Conservation (phyloP, 2,329 filamentous ascomycete genomes). For the Sporothrix sp. region DNA sequence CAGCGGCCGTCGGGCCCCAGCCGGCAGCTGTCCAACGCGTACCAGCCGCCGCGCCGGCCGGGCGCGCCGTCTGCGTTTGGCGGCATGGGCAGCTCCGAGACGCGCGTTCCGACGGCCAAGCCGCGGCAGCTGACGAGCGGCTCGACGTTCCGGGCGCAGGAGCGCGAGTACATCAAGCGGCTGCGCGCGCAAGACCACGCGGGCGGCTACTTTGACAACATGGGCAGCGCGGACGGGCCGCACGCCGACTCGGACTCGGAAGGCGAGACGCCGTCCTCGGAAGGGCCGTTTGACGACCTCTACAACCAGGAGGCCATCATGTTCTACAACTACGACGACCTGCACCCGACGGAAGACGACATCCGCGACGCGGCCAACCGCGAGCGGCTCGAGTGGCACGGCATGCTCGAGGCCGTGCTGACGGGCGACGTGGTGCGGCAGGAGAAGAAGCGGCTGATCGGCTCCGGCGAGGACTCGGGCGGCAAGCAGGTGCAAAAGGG, state of each 20-base stretch:
- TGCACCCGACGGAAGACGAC: constrained; percentile 83
- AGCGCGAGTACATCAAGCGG: constrained; percentile 89
- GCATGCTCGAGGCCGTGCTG: constrained; percentile 90
- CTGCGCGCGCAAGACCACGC: constrained; percentile 60
- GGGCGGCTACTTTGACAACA: constrained; percentile 66
- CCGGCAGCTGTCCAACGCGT: constrained; percentile 69
- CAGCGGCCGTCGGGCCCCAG: constrained; percentile 60
- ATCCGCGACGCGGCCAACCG: constrained; percentile 78
- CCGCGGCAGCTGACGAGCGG: constrained; percentile 39
- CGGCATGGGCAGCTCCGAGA: constrained; percentile 24
- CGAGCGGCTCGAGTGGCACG: constrained; percentile 93
- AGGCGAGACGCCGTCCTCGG: constrained; percentile 80
- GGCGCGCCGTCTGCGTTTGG: constrained; percentile 29
- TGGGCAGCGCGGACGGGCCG: constrained; percentile 51
- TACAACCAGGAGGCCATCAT: constrained; percentile 89
- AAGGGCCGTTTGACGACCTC: constrained; percentile 72
- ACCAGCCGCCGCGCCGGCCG: constrained; percentile 55
- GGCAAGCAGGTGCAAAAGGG: constrained; percentile 60
- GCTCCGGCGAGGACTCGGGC: constrained; percentile 51
- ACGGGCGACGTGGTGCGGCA: constrained; percentile 96
- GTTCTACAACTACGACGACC: constrained; percentile 83
- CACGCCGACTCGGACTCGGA: constrained; percentile 72
- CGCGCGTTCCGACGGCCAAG: constrained; percentile 37
- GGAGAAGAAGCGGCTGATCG: constrained; percentile 92
- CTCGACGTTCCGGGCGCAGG: constrained; percentile 60